These are phyloP conservation scores for Guyanaporus albipodus DNA, from an alignment of 768 basidiomycete genomes.

Conservation along the genomic window DNA sequence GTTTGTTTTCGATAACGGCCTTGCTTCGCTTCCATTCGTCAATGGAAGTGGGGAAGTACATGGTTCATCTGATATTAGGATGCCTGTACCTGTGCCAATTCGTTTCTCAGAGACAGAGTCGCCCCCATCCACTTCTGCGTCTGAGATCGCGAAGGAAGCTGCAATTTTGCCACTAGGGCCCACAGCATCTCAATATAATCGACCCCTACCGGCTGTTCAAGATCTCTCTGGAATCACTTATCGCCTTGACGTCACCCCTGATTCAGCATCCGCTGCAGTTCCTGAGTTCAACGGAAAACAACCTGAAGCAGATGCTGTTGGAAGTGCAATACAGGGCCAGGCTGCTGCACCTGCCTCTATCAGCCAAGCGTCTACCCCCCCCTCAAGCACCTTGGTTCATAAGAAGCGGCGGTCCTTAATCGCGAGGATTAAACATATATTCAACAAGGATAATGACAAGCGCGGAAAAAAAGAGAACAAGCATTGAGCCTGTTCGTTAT, in stretches of 20 bases:
- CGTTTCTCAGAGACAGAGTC: conserved; percentile 1
- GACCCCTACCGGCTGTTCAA: neutral
- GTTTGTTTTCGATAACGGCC: conserved; percentile 36
- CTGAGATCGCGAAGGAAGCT: conserved; percentile 1
- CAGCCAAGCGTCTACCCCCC: conserved; percentile 14
- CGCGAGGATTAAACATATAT: conserved; percentile 49
- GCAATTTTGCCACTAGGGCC: neutral
- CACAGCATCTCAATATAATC: neutral
- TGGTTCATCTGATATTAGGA: conserved; percentile 1
- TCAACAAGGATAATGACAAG: conserved; percentile 46
- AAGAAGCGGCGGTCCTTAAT: conserved; percentile 56
- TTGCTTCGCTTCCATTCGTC: conserved; percentile 8
- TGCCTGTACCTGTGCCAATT: conserved; percentile 22
- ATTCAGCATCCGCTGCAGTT: neutral
- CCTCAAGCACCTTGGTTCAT: conserved; percentile 34
- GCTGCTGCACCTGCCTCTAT: conserved; percentile 1
- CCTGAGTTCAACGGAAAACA: neutral
- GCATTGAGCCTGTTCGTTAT: conserved; percentile 6
- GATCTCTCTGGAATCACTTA: neutral
- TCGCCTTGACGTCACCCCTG: neutral
- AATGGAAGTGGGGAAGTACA: conserved; percentile 12
- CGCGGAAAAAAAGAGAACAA: conserved; percentile 34
- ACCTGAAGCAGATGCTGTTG: neutral
- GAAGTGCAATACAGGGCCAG: neutral
- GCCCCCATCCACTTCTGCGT: neutral